A percentile compares a stretch with the other conserved stretches of the same genome.
phyloP scores from a whole-genome alignment of 2,329 filamentous ascomycete genomes.

The Colletotrichum sp. region DNA sequence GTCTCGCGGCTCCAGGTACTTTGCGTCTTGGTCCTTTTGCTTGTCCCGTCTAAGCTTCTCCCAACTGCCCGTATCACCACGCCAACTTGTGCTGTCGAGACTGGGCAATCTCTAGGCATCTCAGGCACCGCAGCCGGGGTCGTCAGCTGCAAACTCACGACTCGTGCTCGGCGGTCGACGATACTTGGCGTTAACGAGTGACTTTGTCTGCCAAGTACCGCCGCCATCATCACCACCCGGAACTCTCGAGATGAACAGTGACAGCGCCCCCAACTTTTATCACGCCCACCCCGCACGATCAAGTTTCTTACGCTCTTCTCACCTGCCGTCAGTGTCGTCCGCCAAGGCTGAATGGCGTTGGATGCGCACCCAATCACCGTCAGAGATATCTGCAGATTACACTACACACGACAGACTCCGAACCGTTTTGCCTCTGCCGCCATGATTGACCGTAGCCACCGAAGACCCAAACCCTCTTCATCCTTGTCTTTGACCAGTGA shows the following conservation, averaged over 20 bases:
- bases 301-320: background rate
- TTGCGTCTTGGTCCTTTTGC: background rate
- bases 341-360: conserved; percentile 15
- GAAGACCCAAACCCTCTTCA: background rate
- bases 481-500: background rate
- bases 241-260: background rate
- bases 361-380: background rate
- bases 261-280: background rate
- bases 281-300: background rate
- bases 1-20: background rate
- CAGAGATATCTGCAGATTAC: background rate
- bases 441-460: background rate
- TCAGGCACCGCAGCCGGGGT: background rate
- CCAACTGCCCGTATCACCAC: background rate
- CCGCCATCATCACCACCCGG: background rate
- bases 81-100: background rate
- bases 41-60: conserved; percentile 19
- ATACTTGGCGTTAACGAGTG: conserved; percentile 19
- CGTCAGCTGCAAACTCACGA: background rate
- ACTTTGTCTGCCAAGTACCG: conserved; percentile 12
- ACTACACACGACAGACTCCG: background rate
- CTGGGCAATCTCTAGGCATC: conserved; percentile 9
- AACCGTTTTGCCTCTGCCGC: background rate
- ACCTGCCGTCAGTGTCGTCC: background rate
- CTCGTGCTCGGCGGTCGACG: background rate